A percentile compares a stretch with the other conserved stretches of the same genome.
phyloP scores from a whole-genome alignment of 208 protist genomes.

The Novymonas esmeraldas region DNA sequence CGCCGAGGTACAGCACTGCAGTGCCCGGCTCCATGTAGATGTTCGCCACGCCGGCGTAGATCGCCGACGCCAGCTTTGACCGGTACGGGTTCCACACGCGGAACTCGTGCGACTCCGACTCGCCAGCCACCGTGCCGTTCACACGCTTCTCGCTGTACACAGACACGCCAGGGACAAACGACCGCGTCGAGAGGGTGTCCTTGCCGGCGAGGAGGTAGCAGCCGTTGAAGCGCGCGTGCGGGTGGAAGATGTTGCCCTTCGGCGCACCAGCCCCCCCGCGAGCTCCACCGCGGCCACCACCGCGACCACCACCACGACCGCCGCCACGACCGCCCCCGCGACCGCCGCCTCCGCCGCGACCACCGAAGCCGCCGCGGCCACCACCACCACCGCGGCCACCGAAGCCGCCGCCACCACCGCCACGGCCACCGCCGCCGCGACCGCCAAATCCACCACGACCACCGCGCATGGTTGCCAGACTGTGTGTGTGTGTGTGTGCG shows the following conservation, averaged over 20 bases:
- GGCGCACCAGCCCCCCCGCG: slow-evolving; percentile 55
- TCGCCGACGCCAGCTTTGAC: slow-evolving; percentile 99
- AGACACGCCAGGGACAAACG: slow-evolving; percentile 97
- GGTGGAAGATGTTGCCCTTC: slow-evolving; percentile 95
- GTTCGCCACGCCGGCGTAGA: slow-evolving; percentile 98
- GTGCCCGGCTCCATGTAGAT: slow-evolving; percentile 98
- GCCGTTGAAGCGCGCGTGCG: slow-evolving; percentile 95
- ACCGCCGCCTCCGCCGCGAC: slow-evolving; percentile 49
- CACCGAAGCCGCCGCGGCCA: slow-evolving; percentile 50
- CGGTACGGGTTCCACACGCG: slow-evolving; percentile 99
- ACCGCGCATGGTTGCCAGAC: slow-evolving; percentile 25
- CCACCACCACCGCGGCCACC: slow-evolving; percentile 33
- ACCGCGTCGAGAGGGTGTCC: slow-evolving; percentile 97
- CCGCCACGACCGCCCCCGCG: slow-evolving; percentile 54
- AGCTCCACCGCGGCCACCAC: slow-evolving; percentile 54
- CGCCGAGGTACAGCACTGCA: slow-evolving; percentile 99
- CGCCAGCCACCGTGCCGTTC: slow-evolving; percentile 66
- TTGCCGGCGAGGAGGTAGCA: slow-evolving; percentile 98
- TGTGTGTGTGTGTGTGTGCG: slow-evolving; percentile 1
- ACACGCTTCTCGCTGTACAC: slow-evolving; percentile 99
- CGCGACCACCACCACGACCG: slow-evolving; percentile 58
- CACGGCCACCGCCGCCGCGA: slow-evolving; percentile 45
- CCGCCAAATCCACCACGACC: slow-evolving; percentile 32
- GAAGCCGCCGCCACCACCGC: slow-evolving; percentile 45
- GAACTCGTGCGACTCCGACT: slow-evolving; percentile 97